Conservation (phyloP, 257 asterid species). For the Forsythia suspensa region DNA sequence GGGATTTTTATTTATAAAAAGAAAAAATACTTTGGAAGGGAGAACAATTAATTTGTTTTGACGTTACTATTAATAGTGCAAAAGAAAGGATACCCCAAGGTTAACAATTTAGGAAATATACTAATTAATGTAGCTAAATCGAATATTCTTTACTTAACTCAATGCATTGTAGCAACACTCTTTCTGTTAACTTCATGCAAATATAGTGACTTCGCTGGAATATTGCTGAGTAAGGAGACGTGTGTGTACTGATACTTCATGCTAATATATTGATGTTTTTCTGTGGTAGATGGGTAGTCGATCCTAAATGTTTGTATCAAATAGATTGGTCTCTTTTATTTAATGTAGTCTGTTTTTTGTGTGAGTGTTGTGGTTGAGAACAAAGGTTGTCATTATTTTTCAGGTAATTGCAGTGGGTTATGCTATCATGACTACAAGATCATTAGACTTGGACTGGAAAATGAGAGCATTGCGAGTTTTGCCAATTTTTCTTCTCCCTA, state of each 20-base stretch:
- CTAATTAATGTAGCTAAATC: background rate
- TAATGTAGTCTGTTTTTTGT: background rate
- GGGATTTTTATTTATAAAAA: background rate
- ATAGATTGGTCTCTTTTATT: background rate
- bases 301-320: background rate
- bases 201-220: background rate
- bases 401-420: conserved; percentile 85
- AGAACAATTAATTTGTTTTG: background rate
- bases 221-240: background rate
- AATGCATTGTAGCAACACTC: background rate
- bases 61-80: background rate
- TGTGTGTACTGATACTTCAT: background rate
- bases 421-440: conserved; percentile 81
- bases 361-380: conserved; percentile 1
- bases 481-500: conserved; percentile 90
- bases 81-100: background rate
- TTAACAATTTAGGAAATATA: background rate
- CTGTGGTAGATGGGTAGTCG: background rate
- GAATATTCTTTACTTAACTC: background rate
- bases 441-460: conserved; percentile 73
- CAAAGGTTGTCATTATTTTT: conserved; percentile 13
- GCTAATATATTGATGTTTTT: background rate
- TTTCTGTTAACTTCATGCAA: background rate
- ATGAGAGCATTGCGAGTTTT: conserved; percentile 78
- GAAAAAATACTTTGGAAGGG: background rate